Evolutionary conservation across 208 protist genomes (phyloP).

Genomic region (Trypanosoma mega): DNA sequence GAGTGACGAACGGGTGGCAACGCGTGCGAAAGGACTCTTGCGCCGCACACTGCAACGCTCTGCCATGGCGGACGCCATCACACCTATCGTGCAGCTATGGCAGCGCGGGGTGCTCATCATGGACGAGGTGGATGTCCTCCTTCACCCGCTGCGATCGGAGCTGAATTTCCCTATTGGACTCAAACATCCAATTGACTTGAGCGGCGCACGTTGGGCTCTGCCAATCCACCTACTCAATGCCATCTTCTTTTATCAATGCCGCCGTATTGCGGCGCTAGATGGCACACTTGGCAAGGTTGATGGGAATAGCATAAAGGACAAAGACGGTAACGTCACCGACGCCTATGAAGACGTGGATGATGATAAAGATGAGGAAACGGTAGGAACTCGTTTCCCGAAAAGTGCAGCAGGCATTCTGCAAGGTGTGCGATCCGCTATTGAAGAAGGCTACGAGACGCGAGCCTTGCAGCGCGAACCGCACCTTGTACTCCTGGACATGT

Average conservation of each 20-base stretch:
- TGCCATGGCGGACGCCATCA: constrained; percentile 67
- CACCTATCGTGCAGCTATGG: constrained; percentile 85
- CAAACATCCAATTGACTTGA: constrained; percentile 91
- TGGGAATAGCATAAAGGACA: neutral
- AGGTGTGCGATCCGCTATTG: constrained; percentile 46
- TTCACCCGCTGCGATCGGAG: constrained; percentile 95
- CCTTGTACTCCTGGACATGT: constrained; percentile 86
- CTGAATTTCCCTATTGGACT: constrained; percentile 96
- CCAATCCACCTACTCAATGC: constrained; percentile 94
- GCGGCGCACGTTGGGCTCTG: constrained; percentile 87
- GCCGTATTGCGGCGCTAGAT: constrained; percentile 31
- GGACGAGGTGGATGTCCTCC: constrained; percentile 94
- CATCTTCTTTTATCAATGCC: constrained; percentile 76
- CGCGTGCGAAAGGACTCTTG: constrained; percentile 37
- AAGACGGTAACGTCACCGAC: neutral
- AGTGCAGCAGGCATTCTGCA: constrained; percentile 7
- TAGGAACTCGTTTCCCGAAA: neutral
- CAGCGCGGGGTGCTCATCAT: constrained; percentile 89
- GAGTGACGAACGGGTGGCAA: constrained; percentile 40
- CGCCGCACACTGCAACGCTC: constrained; percentile 44
- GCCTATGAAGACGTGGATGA: constrained; percentile 6
- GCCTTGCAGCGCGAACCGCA: constrained; percentile 89
- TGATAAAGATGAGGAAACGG: constrained; percentile 9
- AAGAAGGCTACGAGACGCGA: constrained; percentile 53
- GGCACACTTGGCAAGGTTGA: neutral